Percentiles rank a stretch among this genome's conserved stretches.
Evolutionary conservation across 2,329 filamentous ascomycete species (phyloP).

Genomic region (Rhynchosporium secalis): DNA sequence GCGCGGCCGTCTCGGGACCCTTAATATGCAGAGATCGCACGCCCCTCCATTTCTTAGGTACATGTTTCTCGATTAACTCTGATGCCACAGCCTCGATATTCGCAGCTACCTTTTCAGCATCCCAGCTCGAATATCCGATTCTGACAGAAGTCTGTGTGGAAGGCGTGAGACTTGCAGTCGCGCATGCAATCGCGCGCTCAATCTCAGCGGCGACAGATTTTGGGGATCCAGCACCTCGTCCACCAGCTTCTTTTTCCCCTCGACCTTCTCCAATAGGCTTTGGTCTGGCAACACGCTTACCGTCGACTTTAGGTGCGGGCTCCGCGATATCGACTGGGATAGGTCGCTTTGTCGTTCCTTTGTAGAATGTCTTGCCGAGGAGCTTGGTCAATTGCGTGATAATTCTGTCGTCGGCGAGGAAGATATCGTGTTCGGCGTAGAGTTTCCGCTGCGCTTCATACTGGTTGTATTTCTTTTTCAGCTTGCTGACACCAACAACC

Average conservation of each 20-base stretch:
- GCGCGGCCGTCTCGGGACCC: conserved; percentile 79
- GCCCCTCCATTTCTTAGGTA: conserved; percentile 86
- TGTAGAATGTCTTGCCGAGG: conserved; percentile 93
- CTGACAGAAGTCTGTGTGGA: conserved; percentile 78
- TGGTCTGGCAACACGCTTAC: conserved; percentile 56
- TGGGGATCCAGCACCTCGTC: conserved; percentile 42
- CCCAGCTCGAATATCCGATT: conserved; percentile 74
- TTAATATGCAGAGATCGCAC: conserved; percentile 86
- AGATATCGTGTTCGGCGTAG: conserved; percentile 83
- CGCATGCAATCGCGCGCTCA: conserved; percentile 71
- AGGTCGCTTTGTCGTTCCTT: conserved; percentile 77
- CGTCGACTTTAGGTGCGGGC: conserved; percentile 60
- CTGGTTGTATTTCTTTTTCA: conserved; percentile 85
- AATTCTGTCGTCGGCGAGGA: conserved; percentile 89
- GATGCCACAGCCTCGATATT: conserved; percentile 75
- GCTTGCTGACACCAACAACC: conserved; percentile 79
- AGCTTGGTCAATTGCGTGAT: conserved; percentile 69
- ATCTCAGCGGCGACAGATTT: conserved; percentile 76
- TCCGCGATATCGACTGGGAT: conserved; percentile 74
- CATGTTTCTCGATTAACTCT: conserved; percentile 72
- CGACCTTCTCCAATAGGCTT: conserved; percentile 45
- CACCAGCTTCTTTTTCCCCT: conserved; percentile 46
- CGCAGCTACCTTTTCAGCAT: conserved; percentile 71
- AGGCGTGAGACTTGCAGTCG: conserved; percentile 77
- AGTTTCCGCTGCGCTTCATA: conserved; percentile 88